phyloP scores from a whole-genome alignment of 2,329 filamentous ascomycete species.

The Fusarium pseudoanthophilum region DNA sequence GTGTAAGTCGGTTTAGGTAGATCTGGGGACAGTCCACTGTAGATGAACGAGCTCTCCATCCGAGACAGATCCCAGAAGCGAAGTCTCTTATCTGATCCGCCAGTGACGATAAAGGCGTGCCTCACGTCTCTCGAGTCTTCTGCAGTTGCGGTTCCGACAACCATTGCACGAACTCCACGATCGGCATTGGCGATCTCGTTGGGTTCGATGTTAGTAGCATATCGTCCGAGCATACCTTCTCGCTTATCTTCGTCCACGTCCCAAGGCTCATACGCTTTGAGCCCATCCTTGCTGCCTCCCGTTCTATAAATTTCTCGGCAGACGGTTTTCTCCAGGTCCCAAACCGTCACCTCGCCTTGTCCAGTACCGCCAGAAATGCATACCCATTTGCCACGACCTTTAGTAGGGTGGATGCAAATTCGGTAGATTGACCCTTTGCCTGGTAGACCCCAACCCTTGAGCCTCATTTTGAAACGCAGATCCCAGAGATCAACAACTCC shows the following conservation, averaged over 20 bases:
- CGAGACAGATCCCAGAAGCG: slow-evolving; percentile 92
- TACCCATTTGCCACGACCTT: slow-evolving; percentile 83
- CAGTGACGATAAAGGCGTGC: slow-evolving; percentile 86
- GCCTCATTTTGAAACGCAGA: slow-evolving; percentile 87
- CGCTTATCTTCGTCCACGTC: slow-evolving; percentile 90
- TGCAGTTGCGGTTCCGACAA: slow-evolving; percentile 76
- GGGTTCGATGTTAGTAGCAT: slow-evolving; percentile 78
- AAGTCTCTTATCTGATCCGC: slow-evolving; percentile 88
- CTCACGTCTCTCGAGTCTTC: slow-evolving; percentile 77
- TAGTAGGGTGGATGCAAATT: slow-evolving; percentile 80
- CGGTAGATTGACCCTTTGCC: slow-evolving; percentile 84
- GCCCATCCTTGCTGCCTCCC: slow-evolving; percentile 68
- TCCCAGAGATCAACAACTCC: slow-evolving; percentile 96
- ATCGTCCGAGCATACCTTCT: slow-evolving; percentile 86
- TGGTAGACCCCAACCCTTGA: slow-evolving; percentile 89
- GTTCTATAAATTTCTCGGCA: slow-evolving; percentile 90
- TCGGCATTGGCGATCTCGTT: slow-evolving; percentile 65
- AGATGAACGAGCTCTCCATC: slow-evolving; percentile 80
- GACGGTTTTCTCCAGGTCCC: slow-evolving; percentile 91
- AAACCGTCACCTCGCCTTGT: slow-evolving; percentile 89
- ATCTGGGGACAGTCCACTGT: slow-evolving; percentile 79
- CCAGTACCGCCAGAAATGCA: slow-evolving; percentile 90
- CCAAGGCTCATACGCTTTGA: slow-evolving; percentile 81
- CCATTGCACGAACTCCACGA: slow-evolving; percentile 78
- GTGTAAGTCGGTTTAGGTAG: slow-evolving; percentile 80